These are phyloP conservation scores for Kluyveromyces marxianus DNA, from an alignment of 1,139 yeast genomes.

Conservation along the genomic window DNA sequence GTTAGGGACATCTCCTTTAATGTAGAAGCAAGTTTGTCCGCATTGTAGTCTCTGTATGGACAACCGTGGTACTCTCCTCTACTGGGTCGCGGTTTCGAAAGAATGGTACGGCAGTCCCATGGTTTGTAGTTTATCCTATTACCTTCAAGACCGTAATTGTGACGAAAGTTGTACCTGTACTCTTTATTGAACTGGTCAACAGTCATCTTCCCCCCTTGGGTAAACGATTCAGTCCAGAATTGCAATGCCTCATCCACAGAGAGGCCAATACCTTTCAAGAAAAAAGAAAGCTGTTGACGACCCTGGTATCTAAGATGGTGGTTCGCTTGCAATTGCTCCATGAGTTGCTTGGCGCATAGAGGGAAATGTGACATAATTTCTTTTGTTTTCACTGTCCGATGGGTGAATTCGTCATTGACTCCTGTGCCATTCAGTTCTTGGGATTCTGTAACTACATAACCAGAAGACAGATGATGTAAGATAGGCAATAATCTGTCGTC, in stretches of 20 bases:
- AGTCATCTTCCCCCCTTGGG: slow-evolving; percentile 44
- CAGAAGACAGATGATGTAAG: slow-evolving; percentile 66
- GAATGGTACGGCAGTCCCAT: slow-evolving; percentile 72
- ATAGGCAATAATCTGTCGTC: slow-evolving; percentile 86
- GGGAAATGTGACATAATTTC: slow-evolving; percentile 66
- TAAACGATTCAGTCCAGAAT: slow-evolving; percentile 76
- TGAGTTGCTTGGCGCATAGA: slow-evolving; percentile 67
- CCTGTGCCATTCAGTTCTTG: slow-evolving; percentile 31
- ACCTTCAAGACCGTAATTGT: slow-evolving; percentile 88
- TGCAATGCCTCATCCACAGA: slow-evolving; percentile 79
- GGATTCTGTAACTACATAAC: slow-evolving; percentile 57
- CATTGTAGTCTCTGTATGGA: slow-evolving; percentile 72
- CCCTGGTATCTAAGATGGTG: slow-evolving; percentile 78
- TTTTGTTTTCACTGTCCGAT: slow-evolving; percentile 51
- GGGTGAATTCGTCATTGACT: slow-evolving; percentile 41
- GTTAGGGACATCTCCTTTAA: slow-evolving; percentile 62
- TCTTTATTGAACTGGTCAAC: slow-evolving; percentile 79
- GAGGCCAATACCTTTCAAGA: slow-evolving; percentile 84
- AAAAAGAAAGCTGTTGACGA: slow-evolving; percentile 77
- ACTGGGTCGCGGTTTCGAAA: slow-evolving; percentile 64
- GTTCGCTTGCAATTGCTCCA: slow-evolving; percentile 48
- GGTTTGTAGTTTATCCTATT: slow-evolving; percentile 79
- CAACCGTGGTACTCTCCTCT: slow-evolving; percentile 83
- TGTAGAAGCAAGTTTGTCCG: slow-evolving; percentile 51
- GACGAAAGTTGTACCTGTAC: slow-evolving; percentile 80